Conservation (phyloP, 2,329 filamentous ascomycete species). For the Fusarium camptoceras region DNA sequence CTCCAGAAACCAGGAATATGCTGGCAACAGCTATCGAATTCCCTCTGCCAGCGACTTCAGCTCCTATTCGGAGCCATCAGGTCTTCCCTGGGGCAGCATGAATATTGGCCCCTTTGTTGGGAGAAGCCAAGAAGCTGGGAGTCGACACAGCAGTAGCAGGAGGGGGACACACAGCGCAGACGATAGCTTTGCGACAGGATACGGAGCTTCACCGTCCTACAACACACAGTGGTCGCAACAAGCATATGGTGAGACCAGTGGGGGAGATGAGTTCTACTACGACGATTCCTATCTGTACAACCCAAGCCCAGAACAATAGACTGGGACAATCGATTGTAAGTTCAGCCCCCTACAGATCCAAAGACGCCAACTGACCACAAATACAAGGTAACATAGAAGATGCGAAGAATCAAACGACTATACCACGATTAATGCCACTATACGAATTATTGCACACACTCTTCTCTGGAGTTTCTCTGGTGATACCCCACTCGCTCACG, state of each 20-base stretch:
- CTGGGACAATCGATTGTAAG: conserved; percentile 25
- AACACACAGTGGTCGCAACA: conserved; percentile 45
- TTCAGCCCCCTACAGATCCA: neutral
- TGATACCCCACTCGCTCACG: conserved; percentile 43
- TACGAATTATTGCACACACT: conserved; percentile 24
- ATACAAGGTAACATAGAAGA: conserved; percentile 9
- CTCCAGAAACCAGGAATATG: conserved; percentile 70
- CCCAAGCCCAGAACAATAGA: conserved; percentile 33
- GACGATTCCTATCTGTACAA: conserved; percentile 51
- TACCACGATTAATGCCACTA: conserved; percentile 38
- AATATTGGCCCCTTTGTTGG: conserved; percentile 68
- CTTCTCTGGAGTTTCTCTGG: conserved; percentile 16
- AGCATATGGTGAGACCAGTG: conserved; percentile 50
- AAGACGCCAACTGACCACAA: neutral
- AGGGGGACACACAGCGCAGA: conserved; percentile 53
- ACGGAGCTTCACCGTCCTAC: conserved; percentile 43
- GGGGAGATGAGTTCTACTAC: conserved; percentile 50
- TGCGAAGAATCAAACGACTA: conserved; percentile 6
- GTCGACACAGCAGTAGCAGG: conserved; percentile 57
- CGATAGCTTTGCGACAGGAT: conserved; percentile 50
- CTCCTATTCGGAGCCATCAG: conserved; percentile 65
- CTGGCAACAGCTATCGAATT: conserved; percentile 72
- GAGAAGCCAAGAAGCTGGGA: conserved; percentile 62
- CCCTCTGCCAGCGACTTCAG: conserved; percentile 68
- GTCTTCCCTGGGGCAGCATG: conserved; percentile 78